A percentile compares a stretch with the other conserved stretches of the same genome.
Evolutionary conservation across 2,329 filamentous ascomycete genomes (phyloP).

Genomic region (Rutstroemia sp.): DNA sequence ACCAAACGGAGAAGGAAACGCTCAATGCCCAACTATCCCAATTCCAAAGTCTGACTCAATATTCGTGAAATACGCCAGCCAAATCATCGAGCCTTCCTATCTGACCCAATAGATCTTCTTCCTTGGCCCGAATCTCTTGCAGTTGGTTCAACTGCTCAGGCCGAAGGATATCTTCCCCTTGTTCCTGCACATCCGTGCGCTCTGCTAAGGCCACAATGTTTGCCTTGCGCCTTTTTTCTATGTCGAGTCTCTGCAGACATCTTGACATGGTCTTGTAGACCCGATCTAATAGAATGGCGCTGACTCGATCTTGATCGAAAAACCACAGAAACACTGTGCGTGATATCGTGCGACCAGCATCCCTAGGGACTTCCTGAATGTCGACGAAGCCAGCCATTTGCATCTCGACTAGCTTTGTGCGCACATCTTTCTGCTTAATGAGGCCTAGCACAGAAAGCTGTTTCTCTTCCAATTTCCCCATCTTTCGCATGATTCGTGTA

Average conservation of each 20-base stretch:
- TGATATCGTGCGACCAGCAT: slow-evolving; percentile 72
- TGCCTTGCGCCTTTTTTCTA: slow-evolving; percentile 65
- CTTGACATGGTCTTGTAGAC: slow-evolving; percentile 87
- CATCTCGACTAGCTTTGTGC: slow-evolving; percentile 76
- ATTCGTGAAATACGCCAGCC: slow-evolving; percentile 76
- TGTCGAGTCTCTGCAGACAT: slow-evolving; percentile 69
- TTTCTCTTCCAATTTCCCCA: slow-evolving; percentile 94
- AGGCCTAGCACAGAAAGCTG: slow-evolving; percentile 73
- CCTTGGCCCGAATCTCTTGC: slow-evolving; percentile 51
- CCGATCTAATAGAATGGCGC: slow-evolving; percentile 65
- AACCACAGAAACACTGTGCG: slow-evolving; percentile 89
- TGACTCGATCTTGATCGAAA: slow-evolving; percentile 70
- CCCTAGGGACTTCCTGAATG: slow-evolving; percentile 88
- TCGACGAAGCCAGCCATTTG: slow-evolving; percentile 82
- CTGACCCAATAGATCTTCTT: slow-evolving; percentile 70
- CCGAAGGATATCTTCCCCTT: slow-evolving; percentile 66
- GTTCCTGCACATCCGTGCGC: slow-evolving; percentile 76
- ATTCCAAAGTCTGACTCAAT: slow-evolving; percentile 33
- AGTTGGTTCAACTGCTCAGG: slow-evolving; percentile 63
- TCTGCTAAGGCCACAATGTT: slow-evolving; percentile 75
- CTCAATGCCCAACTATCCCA: slow-evolving; percentile 9
- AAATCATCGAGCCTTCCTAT: slow-evolving; percentile 77
- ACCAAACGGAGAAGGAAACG: slow-evolving; percentile 13
- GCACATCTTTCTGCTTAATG: slow-evolving; percentile 78
- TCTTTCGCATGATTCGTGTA: slow-evolving; percentile 75